These are phyloP conservation scores for Chalaropsis ovoidea DNA, from an alignment of 2,329 filamentous ascomycete genomes.

Conservation along the genomic window DNA sequence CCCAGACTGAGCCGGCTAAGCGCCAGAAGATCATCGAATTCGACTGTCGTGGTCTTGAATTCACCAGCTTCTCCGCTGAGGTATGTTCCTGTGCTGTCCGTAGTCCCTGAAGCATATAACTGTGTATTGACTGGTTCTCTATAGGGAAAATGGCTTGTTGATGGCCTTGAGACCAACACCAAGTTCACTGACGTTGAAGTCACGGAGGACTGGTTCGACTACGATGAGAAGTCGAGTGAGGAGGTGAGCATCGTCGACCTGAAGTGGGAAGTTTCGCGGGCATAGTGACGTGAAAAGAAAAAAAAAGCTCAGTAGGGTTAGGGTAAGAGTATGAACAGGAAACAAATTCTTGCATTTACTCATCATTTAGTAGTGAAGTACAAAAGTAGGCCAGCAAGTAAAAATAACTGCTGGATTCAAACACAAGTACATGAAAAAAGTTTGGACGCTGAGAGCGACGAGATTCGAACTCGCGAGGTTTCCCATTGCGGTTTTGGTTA, in stretches of 20 bases:
- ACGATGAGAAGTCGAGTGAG: constrained; percentile 84
- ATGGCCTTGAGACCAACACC: constrained; percentile 67
- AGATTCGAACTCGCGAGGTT: constrained; percentile 45
- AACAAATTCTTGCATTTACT: not conserved
- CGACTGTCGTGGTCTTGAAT: constrained; percentile 89
- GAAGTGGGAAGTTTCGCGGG: constrained; percentile 72
- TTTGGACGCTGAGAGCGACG: constrained; percentile 36
- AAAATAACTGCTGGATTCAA: not conserved
- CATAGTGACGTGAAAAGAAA: constrained; percentile 36
- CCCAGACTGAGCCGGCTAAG: constrained; percentile 61
- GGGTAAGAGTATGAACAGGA: not conserved
- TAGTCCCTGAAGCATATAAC: constrained; percentile 23
- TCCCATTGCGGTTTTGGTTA: constrained; percentile 35
- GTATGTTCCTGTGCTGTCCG: constrained; percentile 38
- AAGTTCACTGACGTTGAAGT: constrained; percentile 77
- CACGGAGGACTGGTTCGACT: constrained; percentile 92
- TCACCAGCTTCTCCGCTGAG: constrained; percentile 81
- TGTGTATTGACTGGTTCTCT: not conserved
- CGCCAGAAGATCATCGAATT: constrained; percentile 74
- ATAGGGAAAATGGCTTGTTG: constrained; percentile 82
- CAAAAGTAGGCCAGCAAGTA: not conserved
- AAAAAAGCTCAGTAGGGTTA: not conserved
- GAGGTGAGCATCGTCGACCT: constrained; percentile 89
- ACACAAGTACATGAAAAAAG: constrained; percentile 23
- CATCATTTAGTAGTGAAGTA: not conserved